Percentiles rank a stretch among this genome's conserved stretches.
Evolutionary conservation across 331 rosid genomes (phyloP).

Genomic region (Malus hybrid): DNA sequence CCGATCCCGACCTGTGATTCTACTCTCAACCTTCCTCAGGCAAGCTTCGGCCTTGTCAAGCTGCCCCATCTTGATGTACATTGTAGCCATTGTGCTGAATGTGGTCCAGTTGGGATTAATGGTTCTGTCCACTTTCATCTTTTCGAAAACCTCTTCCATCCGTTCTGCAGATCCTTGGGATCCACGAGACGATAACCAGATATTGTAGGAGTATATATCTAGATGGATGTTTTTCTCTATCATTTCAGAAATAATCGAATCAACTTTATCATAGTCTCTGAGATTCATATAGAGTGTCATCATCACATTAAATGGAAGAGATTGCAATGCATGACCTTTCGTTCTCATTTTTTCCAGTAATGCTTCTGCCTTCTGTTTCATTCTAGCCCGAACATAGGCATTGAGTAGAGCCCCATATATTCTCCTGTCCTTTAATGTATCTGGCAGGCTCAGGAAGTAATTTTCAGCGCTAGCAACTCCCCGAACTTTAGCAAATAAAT

Average conservation of each 20-base stretch:
- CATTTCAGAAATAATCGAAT: constrained; percentile 71
- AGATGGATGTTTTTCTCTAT: constrained; percentile 44
- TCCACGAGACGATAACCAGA: constrained; percentile 89
- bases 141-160: constrained; percentile 79
- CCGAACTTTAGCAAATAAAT: constrained; percentile 70
- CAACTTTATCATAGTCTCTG: constrained; percentile 71
- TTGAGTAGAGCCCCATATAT: constrained; percentile 81
- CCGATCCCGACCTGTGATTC: constrained; percentile 76
- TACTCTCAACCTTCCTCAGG: constrained; percentile 62
- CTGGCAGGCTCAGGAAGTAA: constrained; percentile 51
- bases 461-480: constrained; percentile 73
- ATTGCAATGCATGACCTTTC: constrained; percentile 51
- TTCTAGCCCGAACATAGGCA: constrained; percentile 51
- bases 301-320: constrained; percentile 90
- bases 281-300: constrained; percentile 93
- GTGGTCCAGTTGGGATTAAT: constrained; percentile 84
- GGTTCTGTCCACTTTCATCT: constrained; percentile 56
- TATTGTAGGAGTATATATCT: constrained; percentile 81
- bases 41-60: constrained; percentile 73
- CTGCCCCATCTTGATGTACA: constrained; percentile 73
- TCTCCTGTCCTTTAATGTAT: constrained; percentile 54
- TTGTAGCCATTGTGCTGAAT: constrained; percentile 84
- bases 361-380: constrained; percentile 72
- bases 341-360: constrained; percentile 66
- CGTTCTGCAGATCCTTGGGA: constrained; percentile 59